A percentile compares a stretch with the other conserved stretches of the same genome.
phyloP scores from a whole-genome alignment of 2,329 filamentous ascomycete genomes.

The Alternaria novae-zelandiae region DNA sequence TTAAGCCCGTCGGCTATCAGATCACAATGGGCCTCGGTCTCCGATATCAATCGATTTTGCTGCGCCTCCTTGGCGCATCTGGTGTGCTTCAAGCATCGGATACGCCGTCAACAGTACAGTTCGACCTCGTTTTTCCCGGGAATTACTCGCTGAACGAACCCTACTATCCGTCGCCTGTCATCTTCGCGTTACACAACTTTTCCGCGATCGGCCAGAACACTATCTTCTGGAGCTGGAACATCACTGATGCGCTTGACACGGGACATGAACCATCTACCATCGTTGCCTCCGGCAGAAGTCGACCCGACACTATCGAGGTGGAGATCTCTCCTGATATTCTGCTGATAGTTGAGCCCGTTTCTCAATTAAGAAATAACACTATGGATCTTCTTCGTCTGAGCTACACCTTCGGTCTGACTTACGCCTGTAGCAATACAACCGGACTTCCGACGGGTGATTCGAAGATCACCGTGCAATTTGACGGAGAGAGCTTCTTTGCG shows the following conservation, averaged over 20 bases:
- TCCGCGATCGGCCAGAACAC: not conserved
- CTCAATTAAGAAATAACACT: fast-evolving
- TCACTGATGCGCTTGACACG: not conserved
- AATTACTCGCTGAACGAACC: not conserved
- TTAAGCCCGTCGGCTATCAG: too few species aligned
- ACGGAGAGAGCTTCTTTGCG: not conserved
- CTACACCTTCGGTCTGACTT: not conserved
- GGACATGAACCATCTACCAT: not conserved
- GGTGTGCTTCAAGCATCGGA: too few species aligned
- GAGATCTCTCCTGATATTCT: fast-evolving
- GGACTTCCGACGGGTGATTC: fast-evolving
- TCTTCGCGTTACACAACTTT: not conserved
- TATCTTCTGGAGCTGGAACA: not conserved
- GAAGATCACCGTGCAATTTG: fast-evolving
- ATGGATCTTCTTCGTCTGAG: not conserved
- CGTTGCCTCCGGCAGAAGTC: not conserved
- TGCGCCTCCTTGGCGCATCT: not conserved
- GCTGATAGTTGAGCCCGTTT: not conserved
- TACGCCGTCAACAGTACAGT: too few species aligned
- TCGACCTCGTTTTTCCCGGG: not conserved
- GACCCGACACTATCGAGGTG: not conserved
- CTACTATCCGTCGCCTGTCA: not conserved
- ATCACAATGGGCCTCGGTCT: too few species aligned
- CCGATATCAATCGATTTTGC: not conserved
- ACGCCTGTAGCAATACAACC: not conserved